Conservation (phyloP, 1,284 basidiomycete species). For the Pyrrhoderma noxium region DNA sequence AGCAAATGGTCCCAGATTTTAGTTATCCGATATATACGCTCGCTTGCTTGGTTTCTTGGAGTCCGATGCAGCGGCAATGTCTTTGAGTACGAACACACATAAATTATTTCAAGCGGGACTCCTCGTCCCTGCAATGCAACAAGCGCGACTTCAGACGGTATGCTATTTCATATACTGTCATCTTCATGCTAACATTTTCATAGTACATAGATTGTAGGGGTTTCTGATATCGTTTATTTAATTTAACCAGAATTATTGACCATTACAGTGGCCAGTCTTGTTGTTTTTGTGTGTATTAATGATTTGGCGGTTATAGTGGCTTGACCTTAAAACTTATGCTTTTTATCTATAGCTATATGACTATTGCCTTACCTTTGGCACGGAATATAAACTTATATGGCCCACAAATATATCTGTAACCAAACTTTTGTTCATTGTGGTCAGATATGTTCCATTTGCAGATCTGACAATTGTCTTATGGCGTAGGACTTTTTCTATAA, state of each 20-base stretch:
- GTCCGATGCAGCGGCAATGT: no score
- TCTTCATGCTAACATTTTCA: background rate
- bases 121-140: no score
- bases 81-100: no score
- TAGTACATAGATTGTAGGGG: conserved; percentile 8
- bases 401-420: conserved; percentile 1
- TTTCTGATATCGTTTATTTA: background rate
- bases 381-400: conserved; percentile 10
- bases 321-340: background rate
- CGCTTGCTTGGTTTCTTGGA: no score
- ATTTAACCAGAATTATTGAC: background rate
- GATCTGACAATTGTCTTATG: conserved; percentile 4
- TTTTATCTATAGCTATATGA: background rate
- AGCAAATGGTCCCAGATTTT: no score
- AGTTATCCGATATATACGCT: no score
- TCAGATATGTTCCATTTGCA: conserved; percentile 6
- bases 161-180: no score
- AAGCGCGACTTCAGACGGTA: no score
- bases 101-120: no score
- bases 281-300: background rate
- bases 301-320: background rate
- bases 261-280: conserved; percentile 2
- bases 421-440: conserved; percentile 7
- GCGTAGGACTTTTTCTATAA: background rate
- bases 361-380: conserved; percentile 3